These are phyloP conservation scores for Eutrema salsugineum DNA, from an alignment of 441 rosid species.

Conservation along the genomic window DNA sequence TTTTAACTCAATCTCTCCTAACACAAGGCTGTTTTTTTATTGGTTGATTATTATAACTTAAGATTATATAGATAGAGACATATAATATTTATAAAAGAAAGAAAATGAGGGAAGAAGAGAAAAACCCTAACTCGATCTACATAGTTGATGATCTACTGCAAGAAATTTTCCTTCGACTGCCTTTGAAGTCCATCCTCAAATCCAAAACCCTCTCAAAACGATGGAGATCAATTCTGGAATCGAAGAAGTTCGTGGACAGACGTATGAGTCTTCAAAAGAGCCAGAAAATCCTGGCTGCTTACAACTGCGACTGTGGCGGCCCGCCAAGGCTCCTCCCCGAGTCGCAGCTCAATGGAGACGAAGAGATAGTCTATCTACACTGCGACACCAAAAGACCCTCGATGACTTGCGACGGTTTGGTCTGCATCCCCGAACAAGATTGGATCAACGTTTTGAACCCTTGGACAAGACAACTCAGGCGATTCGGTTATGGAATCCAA, in stretches of 20 bases:
- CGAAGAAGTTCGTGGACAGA: not conserved
- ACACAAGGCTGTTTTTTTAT: not conserved
- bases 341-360: constrained; percentile 1
- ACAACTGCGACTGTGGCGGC: not conserved
- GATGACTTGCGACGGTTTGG: constrained; percentile 4
- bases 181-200: not conserved
- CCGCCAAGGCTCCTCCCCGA: not conserved
- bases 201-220: constrained; percentile 3
- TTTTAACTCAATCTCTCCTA: not conserved
- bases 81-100: not conserved
- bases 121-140: not conserved
- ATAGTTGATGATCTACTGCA: not conserved
- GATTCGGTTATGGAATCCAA: not conserved
- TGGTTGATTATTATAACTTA: not conserved
- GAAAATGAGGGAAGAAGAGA: not conserved
- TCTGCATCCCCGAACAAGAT: not conserved
- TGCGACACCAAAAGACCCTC: not conserved
- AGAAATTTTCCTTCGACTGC: not conserved
- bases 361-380: not conserved
- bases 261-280: constrained; percentile 10
- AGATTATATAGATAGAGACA: no score
- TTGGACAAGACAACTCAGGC: constrained; percentile 8
- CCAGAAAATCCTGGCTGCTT: not conserved
- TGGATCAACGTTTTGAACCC: constrained; percentile 5
- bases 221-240: constrained; percentile 5